These are phyloP conservation scores for Sanghuangporus weigelae DNA, from an alignment of 1,284 basidiomycete species.

Conservation along the genomic window DNA sequence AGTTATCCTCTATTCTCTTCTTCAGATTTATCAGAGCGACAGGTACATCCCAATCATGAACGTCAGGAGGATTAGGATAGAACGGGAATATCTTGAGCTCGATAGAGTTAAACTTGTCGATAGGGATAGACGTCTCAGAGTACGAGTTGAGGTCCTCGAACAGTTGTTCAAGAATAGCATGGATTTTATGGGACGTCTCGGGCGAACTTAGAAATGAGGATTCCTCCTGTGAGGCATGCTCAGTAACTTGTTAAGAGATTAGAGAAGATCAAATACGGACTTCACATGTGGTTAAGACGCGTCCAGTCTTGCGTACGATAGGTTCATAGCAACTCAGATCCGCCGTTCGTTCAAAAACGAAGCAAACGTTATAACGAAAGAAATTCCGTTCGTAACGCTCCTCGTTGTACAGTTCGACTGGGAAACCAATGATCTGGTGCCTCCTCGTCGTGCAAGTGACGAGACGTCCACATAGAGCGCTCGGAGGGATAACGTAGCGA, in stretches of 20 bases:
- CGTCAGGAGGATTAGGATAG: constrained; percentile 87
- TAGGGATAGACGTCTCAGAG: constrained; percentile 87
- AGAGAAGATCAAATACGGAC: constrained; percentile 40
- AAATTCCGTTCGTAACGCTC: constrained; percentile 76
- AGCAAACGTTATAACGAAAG: constrained; percentile 94
- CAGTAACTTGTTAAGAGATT: not conserved
- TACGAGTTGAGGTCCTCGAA: constrained; percentile 98
- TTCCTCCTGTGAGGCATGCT: constrained; percentile 59
- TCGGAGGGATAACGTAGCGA: constrained; percentile 91
- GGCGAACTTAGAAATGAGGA: constrained; percentile 82
- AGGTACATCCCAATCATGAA: constrained; percentile 95
- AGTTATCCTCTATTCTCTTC: constrained; percentile 82
- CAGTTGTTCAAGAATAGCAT: constrained; percentile 90
- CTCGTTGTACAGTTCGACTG: constrained; percentile 62
- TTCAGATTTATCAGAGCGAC: constrained; percentile 82
- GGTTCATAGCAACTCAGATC: constrained; percentile 95
- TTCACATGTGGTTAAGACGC: constrained; percentile 85
- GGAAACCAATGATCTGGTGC: constrained; percentile 86
- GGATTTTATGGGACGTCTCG: constrained; percentile 65
- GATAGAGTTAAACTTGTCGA: constrained; percentile 87
- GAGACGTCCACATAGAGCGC: constrained; percentile 82
- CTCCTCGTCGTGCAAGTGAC: constrained; percentile 72
- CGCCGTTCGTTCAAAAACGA: constrained; percentile 88
- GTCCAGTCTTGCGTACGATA: constrained; percentile 89
- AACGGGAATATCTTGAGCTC: constrained; percentile 96